phyloP scores from a whole-genome alignment of 2,329 filamentous ascomycete species.

The Lachnellula willkommii region DNA sequence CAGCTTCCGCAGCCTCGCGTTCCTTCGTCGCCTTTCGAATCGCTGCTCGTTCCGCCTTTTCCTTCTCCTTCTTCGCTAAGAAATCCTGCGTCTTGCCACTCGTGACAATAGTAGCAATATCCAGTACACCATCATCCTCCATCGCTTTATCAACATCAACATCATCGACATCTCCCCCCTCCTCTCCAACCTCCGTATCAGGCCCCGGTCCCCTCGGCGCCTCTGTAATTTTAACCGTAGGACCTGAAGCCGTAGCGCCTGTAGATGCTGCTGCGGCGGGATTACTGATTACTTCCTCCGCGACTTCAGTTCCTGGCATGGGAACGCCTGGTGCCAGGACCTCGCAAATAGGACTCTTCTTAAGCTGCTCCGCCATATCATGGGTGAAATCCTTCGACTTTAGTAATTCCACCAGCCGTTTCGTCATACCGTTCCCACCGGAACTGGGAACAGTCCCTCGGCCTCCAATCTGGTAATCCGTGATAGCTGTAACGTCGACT shows the following conservation, averaged over 20 bases:
- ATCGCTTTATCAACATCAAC: conserved; percentile 40
- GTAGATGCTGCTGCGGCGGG: conserved; percentile 31
- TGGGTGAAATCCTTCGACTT: conserved; percentile 52
- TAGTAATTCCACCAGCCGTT: conserved; percentile 63
- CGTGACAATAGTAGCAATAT: conserved; percentile 79
- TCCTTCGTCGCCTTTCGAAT: conserved; percentile 57
- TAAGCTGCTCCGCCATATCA: conserved; percentile 67
- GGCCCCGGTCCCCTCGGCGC: conserved; percentile 19
- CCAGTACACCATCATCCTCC: conserved; percentile 67
- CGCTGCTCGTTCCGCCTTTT: conserved; percentile 63
- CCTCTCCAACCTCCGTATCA: conserved; percentile 27
- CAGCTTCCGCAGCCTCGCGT: conserved; percentile 42
- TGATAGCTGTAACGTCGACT: conserved; percentile 85
- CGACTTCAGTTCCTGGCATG: conserved; percentile 43
- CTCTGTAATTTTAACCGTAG: conserved; percentile 31
- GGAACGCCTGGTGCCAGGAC: conserved; percentile 53
- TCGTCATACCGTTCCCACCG: conserved; percentile 84
- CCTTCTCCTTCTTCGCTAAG: conserved; percentile 74
- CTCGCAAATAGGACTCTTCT: conserved; percentile 62
- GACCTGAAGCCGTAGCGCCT: conserved; percentile 30
- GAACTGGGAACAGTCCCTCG: conserved; percentile 58
- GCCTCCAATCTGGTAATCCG: conserved; percentile 70
- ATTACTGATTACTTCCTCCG: conserved; percentile 36
- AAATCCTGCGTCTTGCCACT: conserved; percentile 78
- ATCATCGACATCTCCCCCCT: conserved; percentile 21